Conservation (phyloP, 2,329 filamentous ascomycete species). For the Fusarium keratoplasticum region DNA sequence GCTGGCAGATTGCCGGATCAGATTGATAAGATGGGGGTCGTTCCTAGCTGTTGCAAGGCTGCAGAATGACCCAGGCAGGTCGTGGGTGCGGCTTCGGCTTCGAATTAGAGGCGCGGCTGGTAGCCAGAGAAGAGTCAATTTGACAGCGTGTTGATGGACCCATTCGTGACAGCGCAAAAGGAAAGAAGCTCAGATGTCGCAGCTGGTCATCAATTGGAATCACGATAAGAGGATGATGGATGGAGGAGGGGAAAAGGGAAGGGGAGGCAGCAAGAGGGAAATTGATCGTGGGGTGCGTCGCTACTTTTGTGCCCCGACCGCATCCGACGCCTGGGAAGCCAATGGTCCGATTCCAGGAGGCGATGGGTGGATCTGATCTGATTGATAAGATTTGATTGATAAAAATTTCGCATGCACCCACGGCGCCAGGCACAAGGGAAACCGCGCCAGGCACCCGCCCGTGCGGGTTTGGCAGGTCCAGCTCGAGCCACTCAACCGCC, state of each 20-base stretch:
- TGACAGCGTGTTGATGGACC: constrained; percentile 13
- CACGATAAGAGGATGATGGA: constrained; percentile 4
- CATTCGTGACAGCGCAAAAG: constrained; percentile 17
- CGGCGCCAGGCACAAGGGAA: constrained; percentile 36
- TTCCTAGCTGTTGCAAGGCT: constrained; percentile 24
- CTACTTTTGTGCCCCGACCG: constrained; percentile 46
- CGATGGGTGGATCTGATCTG: constrained; percentile 52
- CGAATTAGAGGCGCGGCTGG: constrained; percentile 22
- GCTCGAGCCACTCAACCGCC: constrained; percentile 1
- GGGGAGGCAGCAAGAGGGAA: constrained; percentile 31
- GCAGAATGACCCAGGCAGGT: constrained; percentile 7
- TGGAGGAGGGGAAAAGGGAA: constrained; percentile 4
- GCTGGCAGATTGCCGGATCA: constrained; percentile 11
- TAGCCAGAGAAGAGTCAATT: constrained; percentile 21
- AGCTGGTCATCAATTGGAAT: constrained; percentile 9
- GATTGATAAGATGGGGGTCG: constrained; percentile 37
- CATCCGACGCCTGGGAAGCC: constrained; percentile 39
- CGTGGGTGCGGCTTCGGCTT: constrained; percentile 34
- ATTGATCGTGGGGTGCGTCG: constrained; percentile 43
- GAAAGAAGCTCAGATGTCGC: constrained; percentile 7
- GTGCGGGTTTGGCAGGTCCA: neutral
- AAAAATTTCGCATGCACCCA: constrained; percentile 46
- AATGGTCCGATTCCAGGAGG: constrained; percentile 52
- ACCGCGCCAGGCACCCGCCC: constrained; percentile 27
- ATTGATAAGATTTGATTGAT: constrained; percentile 64